A percentile compares a stretch with the other conserved stretches of the same genome.
These are phyloP conservation scores for Phytophthora chlamydospora DNA, from an alignment of 352 stramenopile genomes.

Conservation along the genomic window DNA sequence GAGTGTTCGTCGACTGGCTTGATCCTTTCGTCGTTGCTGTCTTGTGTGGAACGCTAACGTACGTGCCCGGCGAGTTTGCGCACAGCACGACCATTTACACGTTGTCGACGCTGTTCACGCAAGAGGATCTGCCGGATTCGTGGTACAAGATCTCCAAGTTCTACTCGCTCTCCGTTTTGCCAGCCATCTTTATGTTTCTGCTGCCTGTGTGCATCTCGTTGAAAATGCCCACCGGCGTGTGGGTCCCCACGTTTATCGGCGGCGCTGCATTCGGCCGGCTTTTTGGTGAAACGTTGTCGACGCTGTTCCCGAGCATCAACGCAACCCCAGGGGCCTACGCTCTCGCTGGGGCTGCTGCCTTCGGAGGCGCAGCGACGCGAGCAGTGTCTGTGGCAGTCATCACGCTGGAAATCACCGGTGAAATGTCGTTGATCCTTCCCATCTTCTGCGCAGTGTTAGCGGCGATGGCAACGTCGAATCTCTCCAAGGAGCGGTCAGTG, in stretches of 20 bases:
- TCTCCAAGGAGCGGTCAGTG: constrained; percentile 62
- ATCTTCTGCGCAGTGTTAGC: constrained; percentile 71
- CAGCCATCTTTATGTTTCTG: constrained; percentile 50
- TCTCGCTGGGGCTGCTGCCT: constrained; percentile 69
- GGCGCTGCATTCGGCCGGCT: constrained; percentile 74
- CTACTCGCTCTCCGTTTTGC: constrained; percentile 52
- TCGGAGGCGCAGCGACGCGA: constrained; percentile 60
- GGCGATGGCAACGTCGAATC: constrained; percentile 56
- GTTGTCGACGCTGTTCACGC: constrained; percentile 59
- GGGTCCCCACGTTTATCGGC: constrained; percentile 77
- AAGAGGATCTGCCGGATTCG: constrained; percentile 33
- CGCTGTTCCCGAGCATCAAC: constrained; percentile 17
- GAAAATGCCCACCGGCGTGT: constrained; percentile 70
- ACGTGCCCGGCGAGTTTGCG: constrained; percentile 64
- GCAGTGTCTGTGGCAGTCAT: constrained; percentile 83
- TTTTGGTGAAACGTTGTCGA: constrained; percentile 62
- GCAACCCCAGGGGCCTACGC: constrained; percentile 62
- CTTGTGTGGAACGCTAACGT: constrained; percentile 61
- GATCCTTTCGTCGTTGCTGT: constrained; percentile 63
- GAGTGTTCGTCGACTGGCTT: constrained; percentile 53
- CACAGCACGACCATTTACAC: constrained; percentile 53
- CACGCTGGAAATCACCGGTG: constrained; percentile 76
- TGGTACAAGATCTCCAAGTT: constrained; percentile 63
- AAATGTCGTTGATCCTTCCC: constrained; percentile 73
- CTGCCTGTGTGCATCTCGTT: constrained; percentile 77